Base-by-base conservation (phyloP, 1,284 basidiomycete species). In the Stygiomarasmius scandens region DNA sequence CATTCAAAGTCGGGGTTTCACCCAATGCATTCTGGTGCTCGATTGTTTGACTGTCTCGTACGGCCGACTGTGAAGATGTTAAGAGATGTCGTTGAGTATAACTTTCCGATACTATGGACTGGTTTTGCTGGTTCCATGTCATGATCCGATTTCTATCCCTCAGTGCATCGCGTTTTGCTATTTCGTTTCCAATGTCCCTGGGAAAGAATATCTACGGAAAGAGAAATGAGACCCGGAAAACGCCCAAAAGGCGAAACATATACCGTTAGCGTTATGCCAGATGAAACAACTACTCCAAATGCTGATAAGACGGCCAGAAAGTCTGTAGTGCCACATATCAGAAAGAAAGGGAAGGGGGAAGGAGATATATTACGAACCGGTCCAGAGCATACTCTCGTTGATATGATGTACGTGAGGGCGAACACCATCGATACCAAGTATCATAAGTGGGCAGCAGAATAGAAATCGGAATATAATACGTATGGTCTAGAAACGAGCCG, bases 261-360 rank as follows among this genome's bases (percentile, higher is more conserved):
- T 70, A 90, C 89, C 43, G 90, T 78, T 27, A 92, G 78, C 0
- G 90, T 92, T 55, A 92, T 79, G 2, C 77, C 86, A 0, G 88
- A 90, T 0, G 89, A 91, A 36, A 90, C 74, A 23, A 77, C 66
- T 54, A 78, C 79, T 2, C 89, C 88, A 47, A 92, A 74, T 0
- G 71, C 85, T 2, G 83, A 74, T 24, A 88, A 23, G 58, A 86
- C 81, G 2, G 78, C 75, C 24, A 90, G 72, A 29, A 89, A 67
- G 67, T 92, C 90, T 81, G 51, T 2, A 54, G 20, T 9, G 12
- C 27, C 19, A 34, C 45, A 12, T 48, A 16, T 41, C 14, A 22
- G 8, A 34, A 8, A 8, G 8, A 8, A 14, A 14, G 14, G 32
- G 8, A 12, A 29, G 53, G 22, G 24, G 14, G 22, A 6, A 24